A percentile compares a stretch with the other conserved stretches of the same genome.
Evolutionary conservation across 306 rosid genomes (phyloP).

Genomic region (Lathyrus oleraceus): DNA sequence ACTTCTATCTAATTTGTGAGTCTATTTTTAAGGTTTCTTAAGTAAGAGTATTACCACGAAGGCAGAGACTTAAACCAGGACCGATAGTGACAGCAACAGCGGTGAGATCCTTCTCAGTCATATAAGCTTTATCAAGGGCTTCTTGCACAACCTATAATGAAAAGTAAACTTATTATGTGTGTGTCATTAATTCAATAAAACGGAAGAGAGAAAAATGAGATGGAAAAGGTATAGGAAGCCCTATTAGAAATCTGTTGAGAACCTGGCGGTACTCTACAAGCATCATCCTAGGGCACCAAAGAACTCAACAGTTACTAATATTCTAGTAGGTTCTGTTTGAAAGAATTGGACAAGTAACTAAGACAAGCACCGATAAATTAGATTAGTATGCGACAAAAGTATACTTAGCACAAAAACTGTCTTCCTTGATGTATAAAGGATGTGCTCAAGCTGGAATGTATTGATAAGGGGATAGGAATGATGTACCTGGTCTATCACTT

Average conservation of each 20-base stretch:
- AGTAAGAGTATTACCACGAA: slow-evolving; percentile 74
- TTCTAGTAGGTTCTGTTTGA: slow-evolving; percentile 26
- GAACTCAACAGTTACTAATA: slow-evolving; percentile 21
- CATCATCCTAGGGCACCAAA: slow-evolving; percentile 11
- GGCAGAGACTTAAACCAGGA: slow-evolving; percentile 98
- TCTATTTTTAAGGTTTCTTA: slow-evolving; percentile 9
- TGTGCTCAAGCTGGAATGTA: slow-evolving; percentile 14
- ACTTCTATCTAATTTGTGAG: background rate
- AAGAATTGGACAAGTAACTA: slow-evolving; percentile 6
- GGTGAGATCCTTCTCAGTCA: slow-evolving; percentile 73
- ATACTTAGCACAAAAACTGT: slow-evolving; percentile 4
- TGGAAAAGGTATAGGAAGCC: slow-evolving; percentile 9
- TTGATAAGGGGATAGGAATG: slow-evolving; percentile 19
- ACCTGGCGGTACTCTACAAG: slow-evolving; percentile 20
- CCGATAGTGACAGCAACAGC: slow-evolving; percentile 98
- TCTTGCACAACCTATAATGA: slow-evolving; percentile 86
- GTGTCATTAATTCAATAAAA: background rate
- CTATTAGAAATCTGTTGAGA: slow-evolving; percentile 21
- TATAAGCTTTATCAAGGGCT: slow-evolving; percentile 75
- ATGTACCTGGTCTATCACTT: slow-evolving; percentile 79
- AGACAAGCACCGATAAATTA: slow-evolving; percentile 20
- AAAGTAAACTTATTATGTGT: slow-evolving; percentile 31
- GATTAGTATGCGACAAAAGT: slow-evolving; percentile 8
- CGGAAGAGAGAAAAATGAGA: background rate
- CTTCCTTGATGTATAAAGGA: background rate